Evolutionary conservation across 352 stramenopile species (phyloP).

Genomic region (Globisporangium solare): DNA sequence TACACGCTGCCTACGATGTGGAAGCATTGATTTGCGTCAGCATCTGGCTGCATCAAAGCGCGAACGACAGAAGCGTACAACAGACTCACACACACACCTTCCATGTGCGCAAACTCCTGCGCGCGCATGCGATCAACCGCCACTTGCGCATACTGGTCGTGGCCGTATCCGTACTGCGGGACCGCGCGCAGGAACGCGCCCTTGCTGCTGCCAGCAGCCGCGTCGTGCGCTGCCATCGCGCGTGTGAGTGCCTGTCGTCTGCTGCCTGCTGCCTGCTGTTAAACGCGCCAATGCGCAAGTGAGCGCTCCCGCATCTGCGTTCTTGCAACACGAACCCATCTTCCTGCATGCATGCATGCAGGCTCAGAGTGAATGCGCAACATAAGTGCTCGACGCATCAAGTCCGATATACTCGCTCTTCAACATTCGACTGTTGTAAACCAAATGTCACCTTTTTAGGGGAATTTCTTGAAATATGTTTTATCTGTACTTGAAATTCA

Average conservation of each 20-base stretch:
- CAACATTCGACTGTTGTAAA: neutral
- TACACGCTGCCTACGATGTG: constrained; percentile 39
- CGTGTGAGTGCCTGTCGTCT: neutral
- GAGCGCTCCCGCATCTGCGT: neutral
- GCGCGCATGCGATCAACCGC: constrained; percentile 37
- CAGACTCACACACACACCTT: constrained; percentile 16
- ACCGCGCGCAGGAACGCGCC: constrained; percentile 11
- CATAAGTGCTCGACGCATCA: neutral
- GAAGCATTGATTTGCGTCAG: too few species aligned
- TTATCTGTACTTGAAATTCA: neutral
- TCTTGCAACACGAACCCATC: constrained; percentile 1
- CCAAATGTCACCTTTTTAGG: too few species aligned
- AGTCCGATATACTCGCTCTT: too few species aligned
- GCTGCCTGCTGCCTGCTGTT: neutral
- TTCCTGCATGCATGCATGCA: constrained; percentile 3
- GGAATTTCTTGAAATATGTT: neutral
- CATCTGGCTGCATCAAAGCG: neutral
- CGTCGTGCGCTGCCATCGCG: neutral
- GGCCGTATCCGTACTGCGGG: constrained; percentile 12
- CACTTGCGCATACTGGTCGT: constrained; percentile 1
- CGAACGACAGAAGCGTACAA: neutral
- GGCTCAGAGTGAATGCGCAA: constrained; percentile 1
- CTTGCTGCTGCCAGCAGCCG: constrained; percentile 1
- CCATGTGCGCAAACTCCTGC: constrained; percentile 42
- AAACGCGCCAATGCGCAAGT: constrained; percentile 1